Conservation (phyloP, 2,329 filamentous ascomycete genomes). For the Parascedosporium putredinis region DNA sequence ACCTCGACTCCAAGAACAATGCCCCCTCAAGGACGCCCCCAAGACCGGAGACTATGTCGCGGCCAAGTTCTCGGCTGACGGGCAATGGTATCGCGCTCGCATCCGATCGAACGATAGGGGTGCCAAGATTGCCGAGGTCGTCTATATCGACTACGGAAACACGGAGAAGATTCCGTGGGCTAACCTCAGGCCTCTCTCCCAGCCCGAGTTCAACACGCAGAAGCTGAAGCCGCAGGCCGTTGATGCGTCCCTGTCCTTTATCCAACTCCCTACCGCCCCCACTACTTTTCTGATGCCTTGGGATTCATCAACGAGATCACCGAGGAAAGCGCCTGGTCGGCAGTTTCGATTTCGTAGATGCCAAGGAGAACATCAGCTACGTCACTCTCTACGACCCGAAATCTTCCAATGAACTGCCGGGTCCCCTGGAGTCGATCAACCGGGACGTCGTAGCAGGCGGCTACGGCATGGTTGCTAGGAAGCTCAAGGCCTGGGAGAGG, state of each 20-base stretch:
- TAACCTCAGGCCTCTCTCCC: conserved; percentile 67
- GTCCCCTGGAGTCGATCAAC: conserved; percentile 72
- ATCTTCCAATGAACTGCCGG: conserved; percentile 40
- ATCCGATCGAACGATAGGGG: conserved; percentile 88
- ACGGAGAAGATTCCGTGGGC: conserved; percentile 80
- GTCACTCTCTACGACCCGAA: conserved; percentile 81
- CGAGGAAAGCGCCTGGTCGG: conserved; percentile 72
- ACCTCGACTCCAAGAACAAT: conserved; percentile 73
- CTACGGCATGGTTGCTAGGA: conserved; percentile 81
- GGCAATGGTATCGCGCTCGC: conserved; percentile 88
- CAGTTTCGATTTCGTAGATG: conserved; percentile 75
- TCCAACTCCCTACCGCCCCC: conserved; percentile 75
- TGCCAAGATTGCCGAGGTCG: conserved; percentile 76
- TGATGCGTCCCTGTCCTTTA: conserved; percentile 77
- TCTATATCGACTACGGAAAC: conserved; percentile 97
- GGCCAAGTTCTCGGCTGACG: conserved; percentile 80
- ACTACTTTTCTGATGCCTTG: conserved; percentile 77
- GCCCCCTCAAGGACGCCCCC: conserved; percentile 62
- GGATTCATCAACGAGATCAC: conserved; percentile 65
- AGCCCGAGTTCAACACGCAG: conserved; percentile 66
- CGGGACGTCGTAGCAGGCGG: conserved; percentile 76
- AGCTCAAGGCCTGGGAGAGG: conserved; percentile 86
- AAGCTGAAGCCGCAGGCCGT: conserved; percentile 80
- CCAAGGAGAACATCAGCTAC: conserved; percentile 70
- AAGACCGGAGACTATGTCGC: conserved; percentile 89